Conservation (phyloP, 306 rosid genomes). For the Prunus armeniaca region DNA sequence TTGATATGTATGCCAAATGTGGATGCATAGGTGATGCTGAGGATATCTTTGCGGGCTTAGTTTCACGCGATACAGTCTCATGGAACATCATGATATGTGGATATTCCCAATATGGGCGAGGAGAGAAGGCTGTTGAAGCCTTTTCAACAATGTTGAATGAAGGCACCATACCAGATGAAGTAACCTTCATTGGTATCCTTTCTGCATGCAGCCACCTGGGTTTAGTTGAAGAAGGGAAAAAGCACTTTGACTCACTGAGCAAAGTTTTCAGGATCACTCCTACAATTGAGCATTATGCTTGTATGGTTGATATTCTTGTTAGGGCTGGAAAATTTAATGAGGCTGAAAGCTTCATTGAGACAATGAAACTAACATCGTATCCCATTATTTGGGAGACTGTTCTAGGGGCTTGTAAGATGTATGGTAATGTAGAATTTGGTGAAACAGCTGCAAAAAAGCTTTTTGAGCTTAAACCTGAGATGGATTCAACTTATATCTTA, state of each 20-base stretch:
- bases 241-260: constrained; percentile 25
- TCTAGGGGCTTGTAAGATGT: constrained; percentile 39
- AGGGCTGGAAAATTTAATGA: constrained; percentile 40
- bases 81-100: constrained; percentile 43
- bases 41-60: constrained; percentile 12
- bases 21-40: constrained; percentile 39
- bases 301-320: constrained; percentile 46
- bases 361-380: constrained; percentile 29
- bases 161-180: constrained; percentile 29
- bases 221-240: constrained; percentile 35
- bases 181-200: constrained; percentile 37
- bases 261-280: constrained; percentile 30
- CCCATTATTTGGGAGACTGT: constrained; percentile 43
- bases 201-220: constrained; percentile 38
- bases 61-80: constrained; percentile 24
- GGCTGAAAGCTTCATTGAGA: constrained; percentile 32
- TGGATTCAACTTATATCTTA: constrained; percentile 34
- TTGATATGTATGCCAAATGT: constrained; percentile 39
- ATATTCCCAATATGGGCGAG: constrained; percentile 35
- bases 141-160: constrained; percentile 28
- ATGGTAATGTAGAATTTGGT: constrained; percentile 33
- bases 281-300: constrained; percentile 38
- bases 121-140: constrained; percentile 28
- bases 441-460: constrained; percentile 40
- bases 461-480: constrained; percentile 37